A percentile compares a stretch with the other conserved stretches of the same genome.
These are phyloP conservation scores for Colletotrichum neosansevieriae DNA, from an alignment of 2,329 filamentous ascomycete genomes.

Conservation along the genomic window DNA sequence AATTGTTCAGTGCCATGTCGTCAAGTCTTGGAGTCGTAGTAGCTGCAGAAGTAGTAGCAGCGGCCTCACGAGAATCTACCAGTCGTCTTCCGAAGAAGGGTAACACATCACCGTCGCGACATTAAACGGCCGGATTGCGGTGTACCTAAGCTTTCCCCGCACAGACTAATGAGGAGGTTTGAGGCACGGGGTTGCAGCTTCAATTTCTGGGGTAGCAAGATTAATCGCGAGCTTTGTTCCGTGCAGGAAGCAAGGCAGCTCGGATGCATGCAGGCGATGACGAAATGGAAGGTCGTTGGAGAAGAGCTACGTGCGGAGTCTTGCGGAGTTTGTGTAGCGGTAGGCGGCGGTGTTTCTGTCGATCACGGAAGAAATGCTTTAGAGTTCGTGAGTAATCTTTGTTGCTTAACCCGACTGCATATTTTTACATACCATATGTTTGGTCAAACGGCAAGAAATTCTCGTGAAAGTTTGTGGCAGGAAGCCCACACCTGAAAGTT, in stretches of 20 bases:
- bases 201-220: constrained; percentile 5
- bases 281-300: constrained; percentile 26
- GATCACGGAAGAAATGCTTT: constrained; percentile 20
- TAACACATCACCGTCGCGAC: not conserved
- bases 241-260: not conserved
- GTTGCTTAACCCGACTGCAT: constrained; percentile 1
- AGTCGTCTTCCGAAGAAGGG: constrained; percentile 6
- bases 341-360: constrained; percentile 11
- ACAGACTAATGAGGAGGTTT: constrained; percentile 17
- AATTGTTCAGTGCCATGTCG: constrained; percentile 11
- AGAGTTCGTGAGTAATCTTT: constrained; percentile 9
- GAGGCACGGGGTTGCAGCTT: constrained; percentile 4
- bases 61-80: not conserved
- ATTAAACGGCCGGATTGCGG: constrained; percentile 5
- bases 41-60: not conserved
- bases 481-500: no score
- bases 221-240: constrained; percentile 8
- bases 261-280: constrained; percentile 4
- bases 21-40: not conserved
- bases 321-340: constrained; percentile 26
- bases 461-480: no score
- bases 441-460: no score
- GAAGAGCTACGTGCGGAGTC: constrained; percentile 29
- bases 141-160: constrained; percentile 36
- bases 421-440: no score